A percentile compares a stretch with the other conserved stretches of the same genome.
These are phyloP conservation scores for Trypethelium eluteriae DNA, from an alignment of 495 filamentous ascomycete genomes.

Conservation along the genomic window DNA sequence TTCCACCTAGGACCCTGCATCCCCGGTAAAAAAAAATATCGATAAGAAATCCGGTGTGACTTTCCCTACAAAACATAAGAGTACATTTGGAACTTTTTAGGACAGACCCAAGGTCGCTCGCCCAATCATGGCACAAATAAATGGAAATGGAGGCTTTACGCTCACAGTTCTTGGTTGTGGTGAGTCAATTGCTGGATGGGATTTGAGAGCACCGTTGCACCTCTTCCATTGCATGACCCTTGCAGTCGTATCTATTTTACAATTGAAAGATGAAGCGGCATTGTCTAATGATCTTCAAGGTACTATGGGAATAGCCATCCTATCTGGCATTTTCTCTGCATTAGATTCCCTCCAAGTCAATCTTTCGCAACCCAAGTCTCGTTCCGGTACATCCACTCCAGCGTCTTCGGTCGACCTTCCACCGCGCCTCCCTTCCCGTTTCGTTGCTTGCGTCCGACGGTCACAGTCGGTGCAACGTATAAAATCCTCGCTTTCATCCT, in stretches of 20 bases:
- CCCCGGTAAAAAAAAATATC: neutral
- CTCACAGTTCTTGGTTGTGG: constrained; percentile 68
- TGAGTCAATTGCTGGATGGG: constrained; percentile 33
- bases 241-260: no score
- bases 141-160: constrained; percentile 40
- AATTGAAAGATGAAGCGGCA: neutral
- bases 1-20: no score
- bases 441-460: constrained; percentile 69
- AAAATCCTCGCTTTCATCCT: constrained; percentile 47
- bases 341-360: constrained; percentile 35
- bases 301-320: constrained; percentile 77
- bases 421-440: constrained; percentile 54
- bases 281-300: constrained; percentile 35
- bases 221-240: no score
- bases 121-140: neutral
- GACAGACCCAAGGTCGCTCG: neutral
- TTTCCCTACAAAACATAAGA: no score
- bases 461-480: constrained; percentile 56
- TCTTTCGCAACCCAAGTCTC: constrained; percentile 33
- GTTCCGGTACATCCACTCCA: constrained; percentile 46
- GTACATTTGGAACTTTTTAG: no score
- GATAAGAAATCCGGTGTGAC: neutral
- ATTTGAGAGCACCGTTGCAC: no score
- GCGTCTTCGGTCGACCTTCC: constrained; percentile 44
- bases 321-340: constrained; percentile 62